A percentile compares a stretch with the other conserved stretches of the same genome.
These are phyloP conservation scores for Collybiopsis luxurians DNA, from an alignment of 768 basidiomycete species.

Conservation along the genomic window DNA sequence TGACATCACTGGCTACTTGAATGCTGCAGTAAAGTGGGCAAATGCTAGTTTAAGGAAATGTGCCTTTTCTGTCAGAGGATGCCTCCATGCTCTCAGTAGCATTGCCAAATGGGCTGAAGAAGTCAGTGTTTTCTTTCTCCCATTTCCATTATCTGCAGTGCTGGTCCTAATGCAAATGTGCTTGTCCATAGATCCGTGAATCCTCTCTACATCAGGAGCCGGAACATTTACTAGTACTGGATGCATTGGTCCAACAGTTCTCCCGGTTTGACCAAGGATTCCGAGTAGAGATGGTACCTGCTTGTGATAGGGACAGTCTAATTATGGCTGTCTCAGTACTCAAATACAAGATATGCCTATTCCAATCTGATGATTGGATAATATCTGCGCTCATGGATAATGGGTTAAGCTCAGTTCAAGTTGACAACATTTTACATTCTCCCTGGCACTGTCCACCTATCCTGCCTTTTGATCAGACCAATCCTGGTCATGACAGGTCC, in stretches of 20 bases:
- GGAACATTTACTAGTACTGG: neutral
- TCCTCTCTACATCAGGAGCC: neutral
- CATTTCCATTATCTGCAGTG: neutral
- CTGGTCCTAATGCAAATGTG: too few relatives aligned
- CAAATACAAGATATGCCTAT: neutral
- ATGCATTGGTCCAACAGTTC: neutral
- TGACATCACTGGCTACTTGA: neutral
- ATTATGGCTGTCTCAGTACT: neutral
- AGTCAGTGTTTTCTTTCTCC: neutral
- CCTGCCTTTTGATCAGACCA: neutral
- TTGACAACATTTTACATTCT: neutral
- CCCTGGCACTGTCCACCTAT: neutral
- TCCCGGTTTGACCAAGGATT: neutral
- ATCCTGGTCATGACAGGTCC: neutral
- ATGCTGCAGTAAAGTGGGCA: neutral
- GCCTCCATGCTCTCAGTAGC: neutral
- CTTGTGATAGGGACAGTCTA: neutral
- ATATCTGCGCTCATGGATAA: neutral
- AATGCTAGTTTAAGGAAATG: neutral
- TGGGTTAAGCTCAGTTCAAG: neutral
- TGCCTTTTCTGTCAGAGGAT: neutral
- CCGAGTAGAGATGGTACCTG: neutral
- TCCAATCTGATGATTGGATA: neutral
- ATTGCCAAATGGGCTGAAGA: neutral
- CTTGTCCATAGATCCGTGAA: too few relatives aligned